Conservation (phyloP, 345 rosid genomes). For the Eucalyptus urophylla region DNA sequence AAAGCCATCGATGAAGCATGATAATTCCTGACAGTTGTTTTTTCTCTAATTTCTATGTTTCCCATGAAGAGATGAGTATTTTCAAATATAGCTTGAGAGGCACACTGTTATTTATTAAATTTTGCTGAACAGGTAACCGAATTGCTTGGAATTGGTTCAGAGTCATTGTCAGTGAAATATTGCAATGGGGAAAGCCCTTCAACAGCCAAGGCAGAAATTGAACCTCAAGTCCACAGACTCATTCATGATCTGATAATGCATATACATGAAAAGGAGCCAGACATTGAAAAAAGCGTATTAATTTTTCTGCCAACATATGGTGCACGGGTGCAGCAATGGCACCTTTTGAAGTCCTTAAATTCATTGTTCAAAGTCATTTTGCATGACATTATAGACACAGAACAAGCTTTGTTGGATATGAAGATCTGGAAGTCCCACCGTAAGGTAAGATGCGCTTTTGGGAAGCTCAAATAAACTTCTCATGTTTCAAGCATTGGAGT, state of each 20-base stretch:
- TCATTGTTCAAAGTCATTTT: constrained; percentile 60
- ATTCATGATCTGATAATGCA: constrained; percentile 58
- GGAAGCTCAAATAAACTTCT: not conserved
- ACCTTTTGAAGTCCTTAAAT: constrained; percentile 34
- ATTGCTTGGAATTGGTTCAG: constrained; percentile 47
- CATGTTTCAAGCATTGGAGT: not conserved
- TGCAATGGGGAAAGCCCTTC: constrained; percentile 58
- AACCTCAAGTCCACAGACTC: constrained; percentile 62
- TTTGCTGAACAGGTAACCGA: constrained; percentile 35
- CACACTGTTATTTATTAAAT: not conserved
- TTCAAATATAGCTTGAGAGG: not conserved
- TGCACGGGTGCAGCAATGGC: constrained; percentile 76
- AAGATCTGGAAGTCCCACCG: constrained; percentile 76
- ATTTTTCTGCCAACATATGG: constrained; percentile 85
- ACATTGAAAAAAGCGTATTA: constrained; percentile 81
- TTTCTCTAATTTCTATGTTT: not conserved
- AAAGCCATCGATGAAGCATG: not conserved
- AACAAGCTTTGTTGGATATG: constrained; percentile 79
- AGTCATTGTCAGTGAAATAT: constrained; percentile 22
- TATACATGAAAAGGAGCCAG: constrained; percentile 69
- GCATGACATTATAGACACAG: constrained; percentile 67
- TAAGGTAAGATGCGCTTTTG: constrained; percentile 30
- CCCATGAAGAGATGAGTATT: not conserved
- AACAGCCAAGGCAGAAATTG: constrained; percentile 43
- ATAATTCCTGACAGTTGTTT: not conserved